phyloP scores from a whole-genome alignment of 257 asterid species.

The Nyctanthes arbortristis region DNA sequence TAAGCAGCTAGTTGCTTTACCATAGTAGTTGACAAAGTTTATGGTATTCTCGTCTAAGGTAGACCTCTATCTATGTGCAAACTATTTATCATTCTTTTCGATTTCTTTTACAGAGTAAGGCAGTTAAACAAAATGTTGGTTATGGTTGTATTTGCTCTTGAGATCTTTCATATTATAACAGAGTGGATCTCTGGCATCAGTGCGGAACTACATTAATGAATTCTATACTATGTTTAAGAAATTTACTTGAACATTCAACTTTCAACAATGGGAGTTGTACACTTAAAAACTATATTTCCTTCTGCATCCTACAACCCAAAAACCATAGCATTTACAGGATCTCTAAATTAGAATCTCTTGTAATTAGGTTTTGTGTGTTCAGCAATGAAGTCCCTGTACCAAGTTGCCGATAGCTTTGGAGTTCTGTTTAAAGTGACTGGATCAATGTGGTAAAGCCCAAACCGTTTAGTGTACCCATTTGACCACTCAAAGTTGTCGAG shows the following conservation, averaged over 20 bases:
- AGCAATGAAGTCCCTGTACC: slow-evolving; percentile 45
- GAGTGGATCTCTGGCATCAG: background rate
- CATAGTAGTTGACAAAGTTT: slow-evolving; percentile 6
- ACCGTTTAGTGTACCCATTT: slow-evolving; percentile 52
- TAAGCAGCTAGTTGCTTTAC: background rate
- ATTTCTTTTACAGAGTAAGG: background rate
- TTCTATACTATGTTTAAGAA: background rate
- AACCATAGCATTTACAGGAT: background rate
- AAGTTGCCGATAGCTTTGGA: slow-evolving; percentile 43
- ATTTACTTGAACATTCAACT: background rate
- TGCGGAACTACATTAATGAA: background rate
- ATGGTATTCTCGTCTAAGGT: slow-evolving; percentile 10
- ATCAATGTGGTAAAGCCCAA: slow-evolving; percentile 57
- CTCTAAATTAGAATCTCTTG: background rate
- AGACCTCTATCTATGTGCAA: background rate
- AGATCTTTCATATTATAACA: background rate
- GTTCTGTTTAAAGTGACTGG: slow-evolving; percentile 42
- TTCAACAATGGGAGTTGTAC: background rate
- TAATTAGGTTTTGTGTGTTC: background rate
- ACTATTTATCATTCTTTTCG: background rate
- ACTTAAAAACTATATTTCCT: background rate
- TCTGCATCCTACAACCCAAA: background rate
- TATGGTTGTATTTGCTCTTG: background rate
- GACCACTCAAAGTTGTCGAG: slow-evolving; percentile 82
- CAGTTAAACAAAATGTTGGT: too few species aligned